Conservation (phyloP, 306 rosid genomes). For the Adenanthera pavonina region DNA sequence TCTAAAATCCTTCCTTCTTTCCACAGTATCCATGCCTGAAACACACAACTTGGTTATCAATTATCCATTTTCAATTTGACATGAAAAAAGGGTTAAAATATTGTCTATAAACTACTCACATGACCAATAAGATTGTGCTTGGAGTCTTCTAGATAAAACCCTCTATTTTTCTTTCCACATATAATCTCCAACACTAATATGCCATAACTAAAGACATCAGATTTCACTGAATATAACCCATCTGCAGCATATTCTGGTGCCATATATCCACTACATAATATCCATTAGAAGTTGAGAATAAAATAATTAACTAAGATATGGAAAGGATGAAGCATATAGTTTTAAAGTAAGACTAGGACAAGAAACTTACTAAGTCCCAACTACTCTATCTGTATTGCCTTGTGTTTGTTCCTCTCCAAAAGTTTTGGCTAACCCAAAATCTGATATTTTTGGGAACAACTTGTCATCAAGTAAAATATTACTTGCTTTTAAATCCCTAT, state of each 20-base stretch:
- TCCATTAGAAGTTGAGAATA: background rate
- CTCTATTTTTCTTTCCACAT: slow-evolving; percentile 50
- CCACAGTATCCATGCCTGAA: slow-evolving; percentile 57
- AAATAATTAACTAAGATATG: background rate
- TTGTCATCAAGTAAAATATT: slow-evolving; percentile 45
- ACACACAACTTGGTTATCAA: background rate
- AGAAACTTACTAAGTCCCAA: slow-evolving; percentile 51
- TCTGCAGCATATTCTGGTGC: slow-evolving; percentile 52
- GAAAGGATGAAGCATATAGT: background rate
- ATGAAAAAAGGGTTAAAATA: background rate
- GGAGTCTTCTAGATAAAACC: slow-evolving; percentile 38
- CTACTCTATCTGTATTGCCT: slow-evolving; percentile 31
- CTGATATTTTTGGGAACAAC: slow-evolving; percentile 52
- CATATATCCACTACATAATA: slow-evolving; percentile 47
- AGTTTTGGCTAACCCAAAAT: slow-evolving; percentile 55
- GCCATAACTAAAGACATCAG: slow-evolving; percentile 14
- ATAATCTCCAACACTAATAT: slow-evolving; percentile 48
- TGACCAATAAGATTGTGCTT: slow-evolving; percentile 46
- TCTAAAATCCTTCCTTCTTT: slow-evolving; percentile 46
- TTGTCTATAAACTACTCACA: slow-evolving; percentile 37
- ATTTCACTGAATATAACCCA: slow-evolving; percentile 45
- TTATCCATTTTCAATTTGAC: background rate
- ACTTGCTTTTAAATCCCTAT: background rate
- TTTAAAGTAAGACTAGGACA: background rate
- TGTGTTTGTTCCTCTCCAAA: slow-evolving; percentile 25